phyloP scores from a whole-genome alignment of 345 rosid genomes.

The Populus deltoides region DNA sequence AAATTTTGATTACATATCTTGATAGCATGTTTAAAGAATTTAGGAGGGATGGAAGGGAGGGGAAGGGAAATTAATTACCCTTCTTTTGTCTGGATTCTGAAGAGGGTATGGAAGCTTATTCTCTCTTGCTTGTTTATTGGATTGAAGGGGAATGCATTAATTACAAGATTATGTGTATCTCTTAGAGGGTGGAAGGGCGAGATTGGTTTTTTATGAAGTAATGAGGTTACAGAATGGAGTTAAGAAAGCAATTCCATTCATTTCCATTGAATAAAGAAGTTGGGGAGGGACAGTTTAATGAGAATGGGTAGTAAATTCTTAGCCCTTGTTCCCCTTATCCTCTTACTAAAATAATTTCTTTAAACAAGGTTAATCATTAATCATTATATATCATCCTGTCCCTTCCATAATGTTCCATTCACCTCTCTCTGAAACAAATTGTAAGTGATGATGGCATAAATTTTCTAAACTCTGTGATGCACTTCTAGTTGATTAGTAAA shows the following conservation, averaged over 20 bases:
- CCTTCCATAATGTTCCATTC: too few species aligned
- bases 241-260: neutral
- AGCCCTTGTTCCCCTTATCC: neutral
- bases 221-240: neutral
- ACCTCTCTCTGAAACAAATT: too few species aligned
- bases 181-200: neutral
- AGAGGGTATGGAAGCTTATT: neutral
- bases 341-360: neutral
- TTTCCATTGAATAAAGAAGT: neutral
- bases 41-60: neutral
- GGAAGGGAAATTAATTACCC: neutral
- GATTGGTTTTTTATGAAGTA: neutral
- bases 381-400: too few species aligned
- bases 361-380: too few species aligned
- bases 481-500: too few species aligned
- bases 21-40: neutral
- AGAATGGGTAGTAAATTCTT: neutral
- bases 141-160: neutral
- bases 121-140: neutral
- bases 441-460: too few species aligned
- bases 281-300: neutral
- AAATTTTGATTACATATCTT: neutral
- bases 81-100: neutral
- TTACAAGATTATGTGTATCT: neutral
- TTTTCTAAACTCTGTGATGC: too few species aligned